Evolutionary conservation across 2,329 filamentous ascomycete species (phyloP), one percentile per base, ranked within the genome.

Genomic region (Colletotrichum sp.): DNA sequence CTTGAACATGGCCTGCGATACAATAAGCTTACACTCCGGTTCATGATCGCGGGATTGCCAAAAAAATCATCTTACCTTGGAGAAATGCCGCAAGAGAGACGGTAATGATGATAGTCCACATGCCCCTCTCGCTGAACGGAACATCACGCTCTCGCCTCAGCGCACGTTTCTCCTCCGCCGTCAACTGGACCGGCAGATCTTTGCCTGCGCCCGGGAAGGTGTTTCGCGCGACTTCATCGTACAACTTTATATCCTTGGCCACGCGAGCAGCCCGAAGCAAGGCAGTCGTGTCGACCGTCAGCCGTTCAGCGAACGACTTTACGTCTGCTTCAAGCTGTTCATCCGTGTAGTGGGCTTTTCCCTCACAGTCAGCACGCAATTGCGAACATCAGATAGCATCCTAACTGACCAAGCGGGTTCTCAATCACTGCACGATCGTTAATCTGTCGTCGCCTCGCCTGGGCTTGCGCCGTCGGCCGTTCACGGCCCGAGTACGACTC

Each of bases 11-110:
- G 13, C 86, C 76, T 77, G 4, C 6, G 3, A 2, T 9, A 15
- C 6, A 2, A 13, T 76, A 15, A 63, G 69, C 30, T 24, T 67
- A 9, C 7, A n/a, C 21, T 12, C 4, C 9, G 55, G 6, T 18
- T 26, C 16, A 36, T 21, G 18, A 34, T 10, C 13, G 39, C 5
- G 15, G 13, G n/a, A 21, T 44, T 18, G 36, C 16, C 39, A 30
- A n/a, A 34, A n/a, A n/a, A 15, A 1, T 6, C 6, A 6, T n/a
- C 10, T 34, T 39, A 77, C 76, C 86, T 78, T 88, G 87, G 0
- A 88, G 79, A 59, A 88, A 84, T 0, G 86, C 87, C 0, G 87
- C 86, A 4, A 88, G 80, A 5, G 86, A 87, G 15, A 88, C 86
- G 2, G 85, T 87, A 36, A 85, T 76, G 52, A 87, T 83, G 68